Percentiles rank a stretch among this genome's conserved stretches.
These are phyloP conservation scores for Musa acuminata DNA, from an alignment of 176 grass and related monocot species.

Conservation along the genomic window DNA sequence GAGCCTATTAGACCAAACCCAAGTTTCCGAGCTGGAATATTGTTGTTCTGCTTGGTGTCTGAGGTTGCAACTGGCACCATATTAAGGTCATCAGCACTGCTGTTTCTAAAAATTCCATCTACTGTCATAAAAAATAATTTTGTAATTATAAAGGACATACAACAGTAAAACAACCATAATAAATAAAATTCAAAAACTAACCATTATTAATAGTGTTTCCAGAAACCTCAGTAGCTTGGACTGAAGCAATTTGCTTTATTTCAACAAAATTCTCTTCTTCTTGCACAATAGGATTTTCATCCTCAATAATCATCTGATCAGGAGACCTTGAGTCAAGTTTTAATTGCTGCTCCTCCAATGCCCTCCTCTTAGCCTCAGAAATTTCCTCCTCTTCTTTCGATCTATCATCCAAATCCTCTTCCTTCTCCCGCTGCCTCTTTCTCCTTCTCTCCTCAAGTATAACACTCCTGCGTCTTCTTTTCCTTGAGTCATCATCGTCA, in stretches of 20 bases:
- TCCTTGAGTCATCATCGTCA: constrained; percentile 83
- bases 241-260: constrained; percentile 27
- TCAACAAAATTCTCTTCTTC: constrained; percentile 38
- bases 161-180: background rate
- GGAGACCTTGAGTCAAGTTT: constrained; percentile 35
- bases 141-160: background rate
- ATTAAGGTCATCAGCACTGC: constrained; percentile 26
- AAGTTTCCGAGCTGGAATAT: constrained; percentile 59
- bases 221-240: constrained; percentile 25
- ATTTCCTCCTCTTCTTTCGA: constrained; percentile 78
- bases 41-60: constrained; percentile 60
- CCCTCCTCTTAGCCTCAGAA: constrained; percentile 57
- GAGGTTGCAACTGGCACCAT: constrained; percentile 21
- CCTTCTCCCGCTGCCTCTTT: constrained; percentile 77
- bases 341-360: constrained; percentile 41
- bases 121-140: constrained; percentile 25
- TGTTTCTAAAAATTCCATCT: constrained; percentile 37
- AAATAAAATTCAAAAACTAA: constrained; percentile 21
- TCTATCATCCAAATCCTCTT: constrained; percentile 75
- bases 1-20: constrained; percentile 86
- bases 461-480: constrained; percentile 62
- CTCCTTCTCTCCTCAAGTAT: constrained; percentile 61
- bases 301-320: background rate
- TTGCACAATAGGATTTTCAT: constrained; percentile 34
- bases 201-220: constrained; percentile 37